phyloP scores from a whole-genome alignment of 1,284 basidiomycete species.

The Heterobasidion occidentale region DNA sequence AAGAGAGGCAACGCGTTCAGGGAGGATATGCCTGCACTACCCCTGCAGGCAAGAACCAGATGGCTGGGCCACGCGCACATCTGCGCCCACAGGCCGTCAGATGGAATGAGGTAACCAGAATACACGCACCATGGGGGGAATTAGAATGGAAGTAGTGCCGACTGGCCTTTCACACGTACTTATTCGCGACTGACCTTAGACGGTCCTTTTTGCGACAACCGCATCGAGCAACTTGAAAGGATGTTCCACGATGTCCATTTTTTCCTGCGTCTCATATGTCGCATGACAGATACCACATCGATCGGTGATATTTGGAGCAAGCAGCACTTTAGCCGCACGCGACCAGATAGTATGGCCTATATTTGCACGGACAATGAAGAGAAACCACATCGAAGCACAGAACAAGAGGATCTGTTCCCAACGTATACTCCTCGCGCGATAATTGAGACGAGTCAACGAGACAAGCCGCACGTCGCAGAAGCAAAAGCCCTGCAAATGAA shows the following conservation, averaged over 20 bases:
- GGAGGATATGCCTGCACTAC: constrained; percentile 7
- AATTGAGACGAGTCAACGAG: too few relatives aligned
- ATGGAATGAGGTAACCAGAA: not conserved
- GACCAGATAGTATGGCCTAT: not conserved
- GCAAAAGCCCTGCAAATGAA: too few relatives aligned
- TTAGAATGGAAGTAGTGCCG: constrained; percentile 7
- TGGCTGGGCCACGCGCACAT: not conserved
- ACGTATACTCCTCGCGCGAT: too few relatives aligned
- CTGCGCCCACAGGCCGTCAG: not conserved
- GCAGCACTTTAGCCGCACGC: too few relatives aligned
- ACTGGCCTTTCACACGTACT: not conserved
- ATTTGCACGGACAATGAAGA: not conserved
- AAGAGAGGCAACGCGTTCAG: constrained; percentile 11
- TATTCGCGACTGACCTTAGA: not conserved
- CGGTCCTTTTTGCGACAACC: not conserved
- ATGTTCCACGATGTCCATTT: not conserved
- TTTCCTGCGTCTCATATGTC: not conserved
- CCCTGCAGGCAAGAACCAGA: not conserved
- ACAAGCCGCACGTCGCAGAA: too few relatives aligned
- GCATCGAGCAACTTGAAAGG: constrained; percentile 1
- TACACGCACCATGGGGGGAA: constrained; percentile 1
- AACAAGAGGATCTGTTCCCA: not conserved
- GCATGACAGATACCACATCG: not conserved
- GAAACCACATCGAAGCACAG: not conserved
- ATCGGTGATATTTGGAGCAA: too few relatives aligned